These are phyloP conservation scores for Trichoderma koningii DNA, from an alignment of 2,329 filamentous ascomycete genomes.

Conservation along the genomic window DNA sequence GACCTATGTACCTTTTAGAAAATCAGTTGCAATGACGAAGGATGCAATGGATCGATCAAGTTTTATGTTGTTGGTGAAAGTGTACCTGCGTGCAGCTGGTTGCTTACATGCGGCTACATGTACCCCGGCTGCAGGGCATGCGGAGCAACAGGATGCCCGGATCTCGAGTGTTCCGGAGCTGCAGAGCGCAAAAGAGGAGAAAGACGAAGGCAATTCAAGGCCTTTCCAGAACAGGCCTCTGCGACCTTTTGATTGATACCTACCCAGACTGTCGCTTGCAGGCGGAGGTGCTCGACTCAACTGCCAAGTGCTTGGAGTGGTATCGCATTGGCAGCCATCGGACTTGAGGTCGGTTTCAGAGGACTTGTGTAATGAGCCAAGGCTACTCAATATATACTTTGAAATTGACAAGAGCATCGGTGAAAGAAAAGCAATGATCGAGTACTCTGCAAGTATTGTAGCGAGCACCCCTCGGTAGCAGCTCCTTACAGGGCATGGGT, in stretches of 20 bases:
- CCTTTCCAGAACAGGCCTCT: neutral
- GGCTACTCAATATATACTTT: neutral
- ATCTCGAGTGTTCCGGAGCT: neutral
- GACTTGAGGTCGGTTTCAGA: neutral
- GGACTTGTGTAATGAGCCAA: no score
- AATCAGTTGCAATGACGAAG: no score
- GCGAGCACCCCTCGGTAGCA: no score
- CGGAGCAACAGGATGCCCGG: constrained; percentile 11
- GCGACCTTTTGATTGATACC: neutral
- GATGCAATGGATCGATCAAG: no score
- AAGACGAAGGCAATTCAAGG: neutral
- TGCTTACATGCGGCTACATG: no score
- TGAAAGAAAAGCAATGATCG: no score
- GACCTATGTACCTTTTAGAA: no score
- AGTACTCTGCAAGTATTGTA: no score
- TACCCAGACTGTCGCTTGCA: neutral
- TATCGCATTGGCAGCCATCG: constrained; percentile 9
- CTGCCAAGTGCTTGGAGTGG: neutral
- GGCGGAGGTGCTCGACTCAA: neutral
- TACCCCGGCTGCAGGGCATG: neutral
- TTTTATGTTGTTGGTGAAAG: neutral
- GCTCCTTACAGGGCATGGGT: neutral
- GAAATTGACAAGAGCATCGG: no score
- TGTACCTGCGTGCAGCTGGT: neutral
- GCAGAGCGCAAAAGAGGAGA: neutral